Percentiles rank a stretch among this genome's conserved stretches.
Evolutionary conservation across 2,329 filamentous ascomycete species (phyloP).

Genomic region (Dendryphion nanum): DNA sequence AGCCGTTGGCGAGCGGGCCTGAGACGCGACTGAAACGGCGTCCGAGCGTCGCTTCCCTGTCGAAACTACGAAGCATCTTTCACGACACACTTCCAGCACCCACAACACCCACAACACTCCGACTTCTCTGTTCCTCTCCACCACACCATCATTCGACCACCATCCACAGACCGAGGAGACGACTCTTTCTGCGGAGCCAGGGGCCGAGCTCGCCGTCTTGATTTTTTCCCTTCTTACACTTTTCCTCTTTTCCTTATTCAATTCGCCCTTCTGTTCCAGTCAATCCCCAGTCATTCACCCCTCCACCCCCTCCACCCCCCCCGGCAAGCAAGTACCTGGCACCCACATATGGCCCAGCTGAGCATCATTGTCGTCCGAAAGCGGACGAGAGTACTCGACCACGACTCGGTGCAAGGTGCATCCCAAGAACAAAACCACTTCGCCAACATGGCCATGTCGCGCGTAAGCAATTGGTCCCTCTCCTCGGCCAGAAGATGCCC

Average conservation of each 20-base stretch:
- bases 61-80: neutral
- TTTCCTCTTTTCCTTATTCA: slow-evolving; percentile 7
- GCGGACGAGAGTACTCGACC: neutral
- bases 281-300: neutral
- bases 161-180: slow-evolving; percentile 1
- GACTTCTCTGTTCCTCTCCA: neutral
- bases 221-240: neutral
- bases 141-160: slow-evolving; percentile 3
- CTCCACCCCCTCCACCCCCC: neutral
- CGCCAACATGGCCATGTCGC: too few species aligned
- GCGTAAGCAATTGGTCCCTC: too few species aligned
- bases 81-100: neutral
- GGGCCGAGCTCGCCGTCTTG: slow-evolving; percentile 8
- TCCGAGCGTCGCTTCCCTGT: too few species aligned
- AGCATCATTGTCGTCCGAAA: too few species aligned
- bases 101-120: neutral
- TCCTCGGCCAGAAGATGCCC: too few species aligned
- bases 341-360: too few species aligned
- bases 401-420: neutral
- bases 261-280: slow-evolving; percentile 4
- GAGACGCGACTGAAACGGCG: slow-evolving; percentile 4
- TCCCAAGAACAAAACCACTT: neutral
- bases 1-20: too few species aligned
- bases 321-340: too few species aligned
- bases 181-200: slow-evolving; percentile 1